Evolutionary conservation across 345 rosid species (phyloP), one percentile per base, ranked within the genome.

Genomic region (Salix dunnii): DNA sequence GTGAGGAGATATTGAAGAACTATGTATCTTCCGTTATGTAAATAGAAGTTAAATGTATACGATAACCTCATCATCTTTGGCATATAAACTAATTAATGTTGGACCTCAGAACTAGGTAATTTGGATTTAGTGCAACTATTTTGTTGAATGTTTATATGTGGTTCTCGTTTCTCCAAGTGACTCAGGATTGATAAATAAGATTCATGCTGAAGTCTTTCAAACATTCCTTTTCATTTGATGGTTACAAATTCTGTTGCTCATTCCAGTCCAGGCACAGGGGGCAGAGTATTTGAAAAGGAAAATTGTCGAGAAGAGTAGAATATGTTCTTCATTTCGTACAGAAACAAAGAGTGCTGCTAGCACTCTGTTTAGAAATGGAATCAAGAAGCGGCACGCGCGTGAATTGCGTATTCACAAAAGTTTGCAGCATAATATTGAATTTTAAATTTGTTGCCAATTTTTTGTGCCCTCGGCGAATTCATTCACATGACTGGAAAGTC

Each of bases 211-310:
- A 12, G 43, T 38, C 27, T 17, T 35, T 27, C 17, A 14, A 38
- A 43, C 25, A 3, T 23, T 62, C 68, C 63, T 49, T 30, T 64
- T 18, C 43, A 23, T 49, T 42, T 60, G 25, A 71, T 66, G 20
- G 12, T 53, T 55, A 13, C 43, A 21, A 74, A 28, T 73, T 79
- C 21, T 70, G 28, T 72, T 70, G 17, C 76, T 69, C 40, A 46
- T 75, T 58, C 38, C 91, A 91, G 99, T 91, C 83, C 88, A 86
- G 84, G 90, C 90, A 31, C 90, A 83, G 80, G 88, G 92, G 51
- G 86, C 87, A 73, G 90, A 83, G 75, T 91, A 89, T 77, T 80
- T 90, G 88, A 86, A 87, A 72, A 84, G 76, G 86, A 93, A 82
- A 78, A 78, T 76, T 70, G 72, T 60, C 12, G 89, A 80, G 77